Evolutionary conservation across 805 yeast species (phyloP), one percentile per base, ranked within the genome.

Genomic region (Sungouiozyma ichnusensis): DNA sequence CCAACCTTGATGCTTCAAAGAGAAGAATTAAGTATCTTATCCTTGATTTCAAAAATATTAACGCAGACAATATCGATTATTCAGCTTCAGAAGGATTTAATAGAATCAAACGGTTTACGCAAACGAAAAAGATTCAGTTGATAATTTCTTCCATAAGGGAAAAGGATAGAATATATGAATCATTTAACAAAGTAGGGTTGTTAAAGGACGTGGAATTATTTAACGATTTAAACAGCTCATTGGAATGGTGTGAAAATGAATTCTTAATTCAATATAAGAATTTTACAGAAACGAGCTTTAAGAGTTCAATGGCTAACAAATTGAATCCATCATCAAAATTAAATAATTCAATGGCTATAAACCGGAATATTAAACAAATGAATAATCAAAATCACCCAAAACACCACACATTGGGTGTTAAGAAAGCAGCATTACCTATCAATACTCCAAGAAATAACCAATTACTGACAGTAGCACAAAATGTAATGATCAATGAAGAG

Each of bases 231-330:
- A 92, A 92, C 57, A 74, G 82, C 42, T 95, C 95, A 0, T 70
- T 92, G 35, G 97, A 92, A 62, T 90, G 95, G 95, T 86, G 97
- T 67, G 98, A 92, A 60, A 90, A 92, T 63, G 80, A 81, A 52
- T 86, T 88, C 51, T 69, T 92, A 53, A 45, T 48, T 3, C 60
- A 65, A 46, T 68, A 66, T 45, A 65, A 54, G 39, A 53, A 61
- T 32, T 48, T 66, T 35, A 63, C 67, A 24, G 53, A 51, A 18
- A 58, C 53, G 29, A 53, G 55, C 3, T 48, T 47, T 20, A 42
- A 38, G 6, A 50, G 44, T 35, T 33, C 43, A 19, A 44, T 18
- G 5, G 24, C 19, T 7, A 32, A 24, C 11, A 24, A 24, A 24
- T 6, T 11, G 29, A 24, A 2, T 15, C 27, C 9, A 18, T n/a